A percentile compares a stretch with the other conserved stretches of the same genome.
These are phyloP conservation scores for Aspergillus sp. DNA, from an alignment of 2,329 filamentous ascomycete species.

Conservation along the genomic window DNA sequence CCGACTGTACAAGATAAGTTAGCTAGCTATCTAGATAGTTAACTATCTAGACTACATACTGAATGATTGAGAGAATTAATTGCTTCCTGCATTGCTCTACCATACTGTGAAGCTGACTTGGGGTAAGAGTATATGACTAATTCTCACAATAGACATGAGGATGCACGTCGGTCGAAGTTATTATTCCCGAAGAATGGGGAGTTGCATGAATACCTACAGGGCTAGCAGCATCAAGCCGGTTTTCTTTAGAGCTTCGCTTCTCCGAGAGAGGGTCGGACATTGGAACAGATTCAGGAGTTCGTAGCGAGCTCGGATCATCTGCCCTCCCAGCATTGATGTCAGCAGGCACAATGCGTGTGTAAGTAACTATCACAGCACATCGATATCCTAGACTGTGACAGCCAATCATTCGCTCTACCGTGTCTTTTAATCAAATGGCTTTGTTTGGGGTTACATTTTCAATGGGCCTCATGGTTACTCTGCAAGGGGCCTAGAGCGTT, in stretches of 20 bases:
- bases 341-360: not conserved
- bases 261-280: not conserved
- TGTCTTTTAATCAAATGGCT: not conserved
- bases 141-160: too few species aligned
- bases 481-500: not conserved
- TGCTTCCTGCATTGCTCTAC: not conserved
- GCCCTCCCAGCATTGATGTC: not conserved
- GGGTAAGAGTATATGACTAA: too few species aligned
- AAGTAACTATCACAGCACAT: not conserved
- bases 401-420: not conserved
- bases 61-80: too few species aligned
- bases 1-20: not conserved
- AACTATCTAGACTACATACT: not conserved
- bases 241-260: not conserved
- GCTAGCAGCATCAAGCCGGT: not conserved
- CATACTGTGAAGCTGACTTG: too few species aligned
- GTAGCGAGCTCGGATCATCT: not conserved
- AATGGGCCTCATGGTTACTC: not conserved
- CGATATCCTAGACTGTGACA: not conserved
- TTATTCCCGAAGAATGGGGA: too few species aligned
- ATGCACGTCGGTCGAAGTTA: too few species aligned
- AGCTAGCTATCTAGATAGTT: not conserved
- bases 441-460: conserved; percentile 1
- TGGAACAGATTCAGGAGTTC: not conserved
- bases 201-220: too few species aligned